Evolutionary conservation across 1,284 basidiomycete genomes (phyloP).

Genomic region (Melanopsichium pennsylvanicum): DNA sequence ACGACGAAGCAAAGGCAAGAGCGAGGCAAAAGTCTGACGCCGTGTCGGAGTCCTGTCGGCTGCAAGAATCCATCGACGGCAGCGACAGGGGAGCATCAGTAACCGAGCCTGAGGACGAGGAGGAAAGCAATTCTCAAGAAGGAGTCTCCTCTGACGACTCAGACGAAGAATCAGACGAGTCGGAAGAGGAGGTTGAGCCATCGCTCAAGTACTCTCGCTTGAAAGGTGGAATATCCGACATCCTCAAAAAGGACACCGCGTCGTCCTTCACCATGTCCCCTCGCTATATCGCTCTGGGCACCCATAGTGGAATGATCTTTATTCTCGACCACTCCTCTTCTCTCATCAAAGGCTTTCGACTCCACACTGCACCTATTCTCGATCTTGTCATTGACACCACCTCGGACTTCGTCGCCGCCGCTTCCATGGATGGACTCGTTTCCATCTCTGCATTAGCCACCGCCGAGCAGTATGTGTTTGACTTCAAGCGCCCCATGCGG

Average conservation of each 20-base stretch:
- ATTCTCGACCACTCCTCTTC: constrained; percentile 81
- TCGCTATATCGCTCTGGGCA: constrained; percentile 77
- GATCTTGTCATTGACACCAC: constrained; percentile 85
- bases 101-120: not conserved
- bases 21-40: not conserved
- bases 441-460: constrained; percentile 84
- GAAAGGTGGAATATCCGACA: constrained; percentile 76
- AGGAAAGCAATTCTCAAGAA: not conserved
- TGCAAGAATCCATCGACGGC: not conserved
- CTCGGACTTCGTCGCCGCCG: constrained; percentile 88
- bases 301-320: constrained; percentile 89
- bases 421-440: constrained; percentile 93
- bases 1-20: not conserved
- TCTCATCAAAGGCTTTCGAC: constrained; percentile 87
- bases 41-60: not conserved
- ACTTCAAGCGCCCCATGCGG: constrained; percentile 91
- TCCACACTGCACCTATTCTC: constrained; percentile 87
- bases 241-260: constrained; percentile 81
- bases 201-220: constrained; percentile 89
- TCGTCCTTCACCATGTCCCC: constrained; percentile 71
- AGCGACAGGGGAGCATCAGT: not conserved
- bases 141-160: constrained; percentile 14
- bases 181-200: constrained; percentile 52
- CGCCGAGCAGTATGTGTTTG: constrained; percentile 82
- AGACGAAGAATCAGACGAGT: constrained; percentile 32